Evolutionary conservation across 2,329 filamentous ascomycete genomes (phyloP), one percentile per base, ranked within the genome.

Genomic region (Chrysoporthe austroafricana): DNA sequence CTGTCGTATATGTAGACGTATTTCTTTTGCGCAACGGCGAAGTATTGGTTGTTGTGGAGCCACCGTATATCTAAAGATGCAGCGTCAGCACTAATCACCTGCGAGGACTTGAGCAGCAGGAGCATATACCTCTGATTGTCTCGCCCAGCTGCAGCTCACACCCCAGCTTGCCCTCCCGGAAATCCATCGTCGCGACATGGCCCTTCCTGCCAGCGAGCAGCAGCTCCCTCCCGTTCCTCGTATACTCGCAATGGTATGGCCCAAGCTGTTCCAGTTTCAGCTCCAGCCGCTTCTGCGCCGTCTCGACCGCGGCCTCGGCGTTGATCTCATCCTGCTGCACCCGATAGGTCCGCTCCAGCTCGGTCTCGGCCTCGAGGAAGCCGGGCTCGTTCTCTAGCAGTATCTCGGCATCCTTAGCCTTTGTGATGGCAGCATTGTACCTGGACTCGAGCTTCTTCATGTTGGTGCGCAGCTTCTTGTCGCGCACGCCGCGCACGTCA

Each of bases 1-100:
- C 89, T 85, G 75, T 97, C 96, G 82, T 99, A 99, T 72, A 99
- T 97, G 81, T 97, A 99, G 71, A 96, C 92, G 73, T 96, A 91
- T 80, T 95, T 96, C 84, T 97, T 97, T 80, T 99, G 95, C 57
- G 96, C 94, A 14, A 97, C 93, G 0, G 95, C 95, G 80, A 98
- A 97, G 80, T 89, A 91, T 73, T 97, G 93, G 78, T 96, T 94
- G 77, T 97, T 97, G 81, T 97, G 94, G 74, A 98, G 84, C 92
- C 94, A 99, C 76, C 90, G 91, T 36, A 91, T 91, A 79, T 97
- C 95, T 69, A 64, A 2, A 34, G 4, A 11, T n/a, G 21, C 5
- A 48, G 8, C 14, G 26, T 69, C 16, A 69, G 67, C 18, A 26
- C 26, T 26, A 54, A 8, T 42, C 21, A n/a, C 11, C 13, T 11